A percentile compares a stretch with the other conserved stretches of the same genome.
Evolutionary conservation across 1,284 basidiomycete species (phyloP).

Genomic region (Ustilago hordei): DNA sequence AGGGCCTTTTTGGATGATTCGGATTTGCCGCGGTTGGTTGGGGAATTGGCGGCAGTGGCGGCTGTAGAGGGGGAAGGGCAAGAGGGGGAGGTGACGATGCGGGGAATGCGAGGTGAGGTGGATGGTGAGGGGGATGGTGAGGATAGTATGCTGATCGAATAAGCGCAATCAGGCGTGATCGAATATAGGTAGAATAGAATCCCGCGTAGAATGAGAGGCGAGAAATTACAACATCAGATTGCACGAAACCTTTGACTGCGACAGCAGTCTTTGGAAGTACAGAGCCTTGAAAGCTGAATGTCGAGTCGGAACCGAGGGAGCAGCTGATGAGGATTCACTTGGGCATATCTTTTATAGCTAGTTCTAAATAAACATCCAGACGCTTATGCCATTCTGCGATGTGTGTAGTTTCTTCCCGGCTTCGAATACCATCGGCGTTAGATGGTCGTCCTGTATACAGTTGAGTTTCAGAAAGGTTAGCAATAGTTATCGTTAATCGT

Average conservation of each 20-base stretch:
- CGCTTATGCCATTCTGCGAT: not conserved
- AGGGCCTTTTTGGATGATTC: slow-evolving; percentile 28
- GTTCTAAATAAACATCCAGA: not conserved
- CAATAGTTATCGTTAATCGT: no score
- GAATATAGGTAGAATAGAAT: no score
- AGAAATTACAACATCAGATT: not conserved
- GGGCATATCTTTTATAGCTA: not conserved
- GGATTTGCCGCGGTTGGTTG: slow-evolving; percentile 34
- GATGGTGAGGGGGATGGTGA: slow-evolving; percentile 1
- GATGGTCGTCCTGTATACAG: not conserved
- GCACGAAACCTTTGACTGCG: not conserved
- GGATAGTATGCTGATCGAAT: slow-evolving; percentile 32
- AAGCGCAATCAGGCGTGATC: not conserved
- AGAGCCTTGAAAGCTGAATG: no score
- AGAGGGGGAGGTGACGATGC: not conserved
- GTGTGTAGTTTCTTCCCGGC: rapidly evolving
- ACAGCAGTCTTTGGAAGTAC: no score
- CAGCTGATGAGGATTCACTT: not conserved
- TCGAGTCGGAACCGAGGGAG: no score
- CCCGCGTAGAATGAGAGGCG: no score
- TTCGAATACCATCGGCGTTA: not conserved
- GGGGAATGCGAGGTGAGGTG: not conserved
- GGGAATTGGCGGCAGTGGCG: slow-evolving; percentile 31
- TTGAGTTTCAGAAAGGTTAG: not conserved
- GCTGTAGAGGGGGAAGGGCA: slow-evolving; percentile 4